Base-by-base conservation (phyloP, 352 stramenopile species). In the Phytopythium vexans region DNA sequence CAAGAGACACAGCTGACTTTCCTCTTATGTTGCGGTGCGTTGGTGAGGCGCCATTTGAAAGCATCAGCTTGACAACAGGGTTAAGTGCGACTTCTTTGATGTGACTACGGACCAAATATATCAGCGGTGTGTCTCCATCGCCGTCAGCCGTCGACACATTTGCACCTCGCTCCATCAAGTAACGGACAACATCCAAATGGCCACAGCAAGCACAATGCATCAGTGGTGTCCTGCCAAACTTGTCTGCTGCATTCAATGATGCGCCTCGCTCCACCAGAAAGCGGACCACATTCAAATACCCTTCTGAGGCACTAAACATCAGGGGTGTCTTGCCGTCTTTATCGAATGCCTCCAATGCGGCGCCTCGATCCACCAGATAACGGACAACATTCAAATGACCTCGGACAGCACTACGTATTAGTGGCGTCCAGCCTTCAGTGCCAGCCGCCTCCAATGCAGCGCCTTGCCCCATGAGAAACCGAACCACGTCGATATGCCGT, bases 231-330 rank as follows among this genome's bases (percentile, higher is more conserved):
- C 36, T 41, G 21, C 14, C 27, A 10, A 8, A 31, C 31, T 6
- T 14, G 10, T 35, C 31, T 16, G 27, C n/a, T 5, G 16, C 36
- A 33, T 37, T 14, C 15, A 56, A 11, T 15, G 40, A 7, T 15
- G 39, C 50, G 0, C 40, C 45, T n/a, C n/a, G 39, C 32, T 39
- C 39, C 10, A 56, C 10, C 50, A 56, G 31, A 16, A 56, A 32
- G 16, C 39, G 37, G 31, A 46, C 27, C 16, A 48, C 33, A 37
- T 49, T 39, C 4, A 2, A 2, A 49, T 49, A 27, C 32, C 50
- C 50, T 40, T 27, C 50, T 34, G 8, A 16, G 27, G 50, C 50
- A 38, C 36, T 39, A 43, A 35, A 56, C 8, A 53, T 38, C 14
- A 53, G 38, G 4, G 47, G 34, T 1, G 47, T 53, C 35, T 38